Base-by-base conservation (phyloP, 805 yeast species). In the Saccharomycopsis malanga region DNA sequence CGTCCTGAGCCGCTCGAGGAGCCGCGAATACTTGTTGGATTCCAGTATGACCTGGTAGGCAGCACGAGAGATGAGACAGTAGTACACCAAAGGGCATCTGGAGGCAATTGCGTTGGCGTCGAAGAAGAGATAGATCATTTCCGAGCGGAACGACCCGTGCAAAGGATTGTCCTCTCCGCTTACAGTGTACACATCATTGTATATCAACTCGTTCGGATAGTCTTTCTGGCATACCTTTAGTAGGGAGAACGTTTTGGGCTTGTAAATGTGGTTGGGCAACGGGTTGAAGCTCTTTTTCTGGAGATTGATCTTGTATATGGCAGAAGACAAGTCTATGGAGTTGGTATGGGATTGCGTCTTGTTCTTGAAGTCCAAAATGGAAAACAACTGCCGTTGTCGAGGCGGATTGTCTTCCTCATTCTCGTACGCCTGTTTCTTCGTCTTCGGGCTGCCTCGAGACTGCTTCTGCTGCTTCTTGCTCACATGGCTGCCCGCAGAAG, bases 241-340 rank as follows among this genome's bases (percentile, higher is more conserved):
- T 27, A 27, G 7, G 18, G 24, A 7, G n/a, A 10, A 10, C 15
- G 34, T 24, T 29, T 39, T 18, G 30, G 30, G 30, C 30, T 27
- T 27, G 41, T 44, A 44, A 24, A 36, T 25, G 34, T 44, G 47
- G 20, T 39, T 37, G 3, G 42, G 42, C 22, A 44, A 39, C 10
- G 47, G 47, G 15, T 44, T 38, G 24, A 12, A 36, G 18, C 15
- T 37, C 10, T 38, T 37, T 27, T 44, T 44, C 23, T 38, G 44
- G n/a, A 44, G 32, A 12, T 46, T 39, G 41, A 46, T 35, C 37
- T 42, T 41, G 21, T 46, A 42, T 27, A 46, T 42, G 6, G 50
- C 36, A 27, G 44, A 34, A 22, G 42, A 30, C 29, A 35, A 32
- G 34, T 42, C 30, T 17, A 46, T 24, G 27, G 41, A 25, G 38